Conservation (phyloP, 108 stramenopile species). For the Skeletonema marinoi region DNA sequence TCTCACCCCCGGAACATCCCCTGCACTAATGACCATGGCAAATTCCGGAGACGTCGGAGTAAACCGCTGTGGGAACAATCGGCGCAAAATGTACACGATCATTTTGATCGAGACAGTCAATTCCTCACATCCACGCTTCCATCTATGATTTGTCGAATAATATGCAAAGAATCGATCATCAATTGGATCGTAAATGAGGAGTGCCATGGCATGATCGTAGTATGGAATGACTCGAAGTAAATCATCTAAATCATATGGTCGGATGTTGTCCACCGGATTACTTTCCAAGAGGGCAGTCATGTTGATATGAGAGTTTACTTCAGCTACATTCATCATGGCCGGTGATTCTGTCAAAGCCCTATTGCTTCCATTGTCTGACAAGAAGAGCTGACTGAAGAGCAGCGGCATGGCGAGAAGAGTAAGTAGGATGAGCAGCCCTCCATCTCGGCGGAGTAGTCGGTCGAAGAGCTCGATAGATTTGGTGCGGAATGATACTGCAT, state of each 20-base stretch:
- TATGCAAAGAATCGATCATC: neutral
- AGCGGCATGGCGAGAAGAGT: neutral
- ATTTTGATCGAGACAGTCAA: neutral
- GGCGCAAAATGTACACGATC: slow-evolving; percentile 1
- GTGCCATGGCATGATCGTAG: slow-evolving; percentile 15
- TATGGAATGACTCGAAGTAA: neutral
- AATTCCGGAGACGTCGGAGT: slow-evolving; percentile 4
- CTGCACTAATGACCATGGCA: neutral
- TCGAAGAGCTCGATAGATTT: neutral
- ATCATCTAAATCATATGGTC: slow-evolving; percentile 6
- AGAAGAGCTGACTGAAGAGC: neutral
- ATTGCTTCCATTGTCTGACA: neutral
- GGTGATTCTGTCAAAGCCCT: neutral
- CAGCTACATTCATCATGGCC: neutral
- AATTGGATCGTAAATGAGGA: slow-evolving; percentile 2
- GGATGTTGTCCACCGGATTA: neutral
- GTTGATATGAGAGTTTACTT: neutral
- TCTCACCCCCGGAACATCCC: slow-evolving; percentile 1
- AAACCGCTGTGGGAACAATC: slow-evolving; percentile 2
- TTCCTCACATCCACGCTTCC: slow-evolving; percentile 1
- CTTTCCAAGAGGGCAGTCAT: neutral
- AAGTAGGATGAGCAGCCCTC: neutral
- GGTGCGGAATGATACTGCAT: neutral
- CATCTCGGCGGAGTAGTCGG: neutral
- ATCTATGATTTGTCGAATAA: neutral